Evolutionary conservation across 1,284 basidiomycete genomes (phyloP).

Genomic region (Naganishia cerealis): DNA sequence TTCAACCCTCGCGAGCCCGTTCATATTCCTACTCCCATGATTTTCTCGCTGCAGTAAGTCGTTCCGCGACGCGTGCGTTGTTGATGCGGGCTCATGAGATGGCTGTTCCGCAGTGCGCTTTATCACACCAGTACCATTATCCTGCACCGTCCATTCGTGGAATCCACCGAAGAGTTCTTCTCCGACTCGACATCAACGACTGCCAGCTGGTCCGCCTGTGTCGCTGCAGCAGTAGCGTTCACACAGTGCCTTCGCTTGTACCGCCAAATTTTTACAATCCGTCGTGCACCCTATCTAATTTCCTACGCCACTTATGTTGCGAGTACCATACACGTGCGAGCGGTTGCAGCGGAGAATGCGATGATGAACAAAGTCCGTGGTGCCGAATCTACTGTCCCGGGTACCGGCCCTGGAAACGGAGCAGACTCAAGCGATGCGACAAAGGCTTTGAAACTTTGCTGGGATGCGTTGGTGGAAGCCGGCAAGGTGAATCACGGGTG

Average conservation of each 20-base stretch:
- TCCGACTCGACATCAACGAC: conserved; percentile 35
- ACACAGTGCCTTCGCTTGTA: conserved; percentile 40
- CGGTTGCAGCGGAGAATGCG: conserved; percentile 37
- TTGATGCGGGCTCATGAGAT: neutral
- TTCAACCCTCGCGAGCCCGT: conserved; percentile 36
- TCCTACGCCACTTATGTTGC: conserved; percentile 47
- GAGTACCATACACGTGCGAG: conserved; percentile 44
- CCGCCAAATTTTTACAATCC: conserved; percentile 42
- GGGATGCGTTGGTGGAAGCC: conserved; percentile 40
- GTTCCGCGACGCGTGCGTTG: neutral
- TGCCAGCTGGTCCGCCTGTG: conserved; percentile 42
- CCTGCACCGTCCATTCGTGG: conserved; percentile 46
- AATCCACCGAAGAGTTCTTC: conserved; percentile 32
- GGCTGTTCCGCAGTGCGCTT: conserved; percentile 35
- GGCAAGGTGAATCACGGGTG: conserved; percentile 40
- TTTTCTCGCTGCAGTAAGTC: conserved; percentile 44
- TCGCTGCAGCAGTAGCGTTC: conserved; percentile 42
- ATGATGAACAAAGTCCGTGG: conserved; percentile 14
- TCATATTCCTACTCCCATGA: conserved; percentile 41
- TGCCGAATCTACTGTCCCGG: neutral
- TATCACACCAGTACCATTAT: conserved; percentile 45
- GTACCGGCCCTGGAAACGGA: conserved; percentile 31
- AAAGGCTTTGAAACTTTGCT: conserved; percentile 36
- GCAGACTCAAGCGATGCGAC: conserved; percentile 32
- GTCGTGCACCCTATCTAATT: conserved; percentile 46